phyloP scores from a whole-genome alignment of 1,139 yeast species.

The Kodamaea suecica region DNA sequence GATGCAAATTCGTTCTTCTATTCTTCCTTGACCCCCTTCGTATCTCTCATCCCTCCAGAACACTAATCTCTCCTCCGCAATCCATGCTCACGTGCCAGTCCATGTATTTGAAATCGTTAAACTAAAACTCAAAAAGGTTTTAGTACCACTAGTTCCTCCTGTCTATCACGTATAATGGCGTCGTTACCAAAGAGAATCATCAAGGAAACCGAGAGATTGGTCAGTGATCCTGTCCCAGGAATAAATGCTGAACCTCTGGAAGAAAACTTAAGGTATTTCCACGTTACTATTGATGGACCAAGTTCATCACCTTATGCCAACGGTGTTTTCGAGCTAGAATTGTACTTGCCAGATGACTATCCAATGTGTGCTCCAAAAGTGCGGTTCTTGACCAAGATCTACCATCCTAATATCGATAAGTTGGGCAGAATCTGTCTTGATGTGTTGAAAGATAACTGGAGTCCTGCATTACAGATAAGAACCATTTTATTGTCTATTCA shows the following conservation, averaged over 20 bases:
- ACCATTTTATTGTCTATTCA: slow-evolving; percentile 91
- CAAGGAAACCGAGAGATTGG: slow-evolving; percentile 89
- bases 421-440: slow-evolving; percentile 94
- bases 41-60: no score
- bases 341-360: slow-evolving; percentile 83
- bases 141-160: no score
- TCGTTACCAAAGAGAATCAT: slow-evolving; percentile 84
- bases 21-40: no score
- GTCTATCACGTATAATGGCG: slow-evolving; percentile 54
- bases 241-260: slow-evolving; percentile 91
- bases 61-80: no score
- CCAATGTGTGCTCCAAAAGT: slow-evolving; percentile 95
- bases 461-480: slow-evolving; percentile 96
- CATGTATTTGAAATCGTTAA: no score
- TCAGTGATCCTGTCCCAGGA: slow-evolving; percentile 95
- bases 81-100: no score
- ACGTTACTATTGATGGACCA: slow-evolving; percentile 86
- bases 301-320: slow-evolving; percentile 76
- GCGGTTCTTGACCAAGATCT: slow-evolving; percentile 85
- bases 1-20: no score
- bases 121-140: no score
- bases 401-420: slow-evolving; percentile 95
- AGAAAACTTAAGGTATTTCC: slow-evolving; percentile 87
- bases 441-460: slow-evolving; percentile 89
- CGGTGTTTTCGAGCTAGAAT: slow-evolving; percentile 73